These are phyloP conservation scores for Podaxis sp. DNA, from an alignment of 768 basidiomycete genomes.

Conservation along the genomic window DNA sequence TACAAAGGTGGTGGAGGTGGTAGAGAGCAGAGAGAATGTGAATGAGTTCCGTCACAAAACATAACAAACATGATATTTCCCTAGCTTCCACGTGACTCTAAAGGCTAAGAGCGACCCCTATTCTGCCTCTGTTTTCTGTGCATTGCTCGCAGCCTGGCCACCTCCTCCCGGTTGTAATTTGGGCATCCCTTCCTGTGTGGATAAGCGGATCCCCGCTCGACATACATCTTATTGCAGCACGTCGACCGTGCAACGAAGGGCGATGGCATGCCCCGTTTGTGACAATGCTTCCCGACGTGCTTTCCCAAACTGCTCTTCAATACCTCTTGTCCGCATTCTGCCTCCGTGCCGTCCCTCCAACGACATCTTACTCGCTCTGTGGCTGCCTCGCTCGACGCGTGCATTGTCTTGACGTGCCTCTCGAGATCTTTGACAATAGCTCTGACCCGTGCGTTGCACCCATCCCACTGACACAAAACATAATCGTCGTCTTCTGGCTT, in stretches of 20 bases:
- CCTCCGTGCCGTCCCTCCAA: background rate
- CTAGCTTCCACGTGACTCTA: background rate
- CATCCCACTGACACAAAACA: background rate
- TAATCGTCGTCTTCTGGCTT: background rate
- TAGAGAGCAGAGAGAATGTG: background rate
- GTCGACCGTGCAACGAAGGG: background rate
- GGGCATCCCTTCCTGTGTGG: background rate
- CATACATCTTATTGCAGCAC: background rate
- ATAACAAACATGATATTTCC: background rate
- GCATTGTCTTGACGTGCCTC: background rate
- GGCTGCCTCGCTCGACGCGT: background rate
- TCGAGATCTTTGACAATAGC: background rate
- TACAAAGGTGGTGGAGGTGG: background rate
- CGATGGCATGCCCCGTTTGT: constrained; percentile 2
- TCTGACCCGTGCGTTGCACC: background rate
- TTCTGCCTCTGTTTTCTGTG: background rate
- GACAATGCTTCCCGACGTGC: background rate
- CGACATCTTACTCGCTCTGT: background rate
- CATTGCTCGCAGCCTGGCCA: background rate
- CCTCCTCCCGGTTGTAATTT: background rate
- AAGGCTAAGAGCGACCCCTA: background rate
- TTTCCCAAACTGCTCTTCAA: background rate
- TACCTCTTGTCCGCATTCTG: background rate
- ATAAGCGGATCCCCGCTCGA: background rate
- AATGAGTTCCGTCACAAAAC: background rate